Base-by-base conservation (phyloP, 176 grass and related monocot genomes). In the Avena atlantica region DNA sequence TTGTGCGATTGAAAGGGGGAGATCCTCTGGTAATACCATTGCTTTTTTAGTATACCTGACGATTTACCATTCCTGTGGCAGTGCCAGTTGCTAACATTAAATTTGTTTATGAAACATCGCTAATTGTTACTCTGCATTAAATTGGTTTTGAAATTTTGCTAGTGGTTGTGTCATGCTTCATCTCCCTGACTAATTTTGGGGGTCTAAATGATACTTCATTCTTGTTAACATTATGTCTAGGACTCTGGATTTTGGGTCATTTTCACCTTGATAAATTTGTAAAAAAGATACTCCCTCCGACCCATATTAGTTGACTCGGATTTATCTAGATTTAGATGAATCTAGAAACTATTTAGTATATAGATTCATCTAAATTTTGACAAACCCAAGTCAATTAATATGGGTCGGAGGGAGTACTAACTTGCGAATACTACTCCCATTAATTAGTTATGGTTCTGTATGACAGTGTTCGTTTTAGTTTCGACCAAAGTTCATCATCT, bases 1-100 rank as follows among this genome's bases (percentile, higher is more conserved):
- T 99, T 29, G 92, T 99, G 55, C 90, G 97, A 19, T 76, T 99
- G 78, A 99, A 99, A 88, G 97, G 97, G 74, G 94, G 94, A 2
- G 92, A 99, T 91, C 97, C 97, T 83, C 86, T 96, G 94, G 97
- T 96, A 94, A 65, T 83, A n/a, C 75, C 1, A 34, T 49, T 57
- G 6, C 45, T 68, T 69, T 1, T 80, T 58, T 29, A 80, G 63
- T 58, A 16, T 17, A 14, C 19, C 5, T 53, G 0, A 29, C 6
- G 36, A 74, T 74, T 34, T 34, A 34, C 31, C 31, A 34, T 34
- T 84, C 40, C 13, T 42, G 9, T 78, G 2, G 0, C 36, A 21
- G 14, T 76, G 48, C 19, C 36, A 27, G 10, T 24, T 76, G 12
- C 52, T 51, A 29, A 36, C 24, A 62, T 62, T 62, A 62, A 62